Evolutionary conservation across 2,329 filamentous ascomycete species (phyloP).

Genomic region (Fusarium sarcochroum): DNA sequence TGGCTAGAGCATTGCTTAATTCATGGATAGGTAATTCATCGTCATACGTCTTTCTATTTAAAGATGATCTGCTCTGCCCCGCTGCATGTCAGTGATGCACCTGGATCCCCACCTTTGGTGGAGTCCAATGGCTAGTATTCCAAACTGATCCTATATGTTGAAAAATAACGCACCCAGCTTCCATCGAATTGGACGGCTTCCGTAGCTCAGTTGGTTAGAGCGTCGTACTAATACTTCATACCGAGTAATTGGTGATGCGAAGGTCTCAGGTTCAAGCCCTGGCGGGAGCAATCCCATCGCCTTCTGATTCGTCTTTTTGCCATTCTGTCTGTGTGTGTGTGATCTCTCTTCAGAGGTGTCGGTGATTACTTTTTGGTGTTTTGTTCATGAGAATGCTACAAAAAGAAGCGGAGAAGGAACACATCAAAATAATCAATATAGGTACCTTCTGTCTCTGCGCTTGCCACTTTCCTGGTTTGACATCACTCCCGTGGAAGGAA

Average conservation of each 20-base stretch:
- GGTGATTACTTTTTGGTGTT: not conserved
- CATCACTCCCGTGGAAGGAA: too few species aligned
- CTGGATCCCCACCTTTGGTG: not conserved
- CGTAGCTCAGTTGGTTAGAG: slow-evolving; percentile 52
- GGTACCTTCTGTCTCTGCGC: not conserved
- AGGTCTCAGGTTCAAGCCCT: slow-evolving; percentile 53
- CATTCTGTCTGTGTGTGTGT: too few species aligned
- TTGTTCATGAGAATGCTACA: not conserved
- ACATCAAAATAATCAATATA: not conserved
- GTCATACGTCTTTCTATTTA: slow-evolving; percentile 3
- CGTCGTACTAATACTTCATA: slow-evolving; percentile 50
- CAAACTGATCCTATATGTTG: fast-evolving
- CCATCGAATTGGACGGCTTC: slow-evolving; percentile 46
- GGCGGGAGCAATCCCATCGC: slow-evolving; percentile 49
- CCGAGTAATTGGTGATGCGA: slow-evolving; percentile 47
- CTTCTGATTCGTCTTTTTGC: slow-evolving; percentile 35
- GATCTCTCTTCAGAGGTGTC: too few species aligned
- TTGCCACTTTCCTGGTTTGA: not conserved
- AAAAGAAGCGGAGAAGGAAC: not conserved
- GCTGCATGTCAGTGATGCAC: not conserved
- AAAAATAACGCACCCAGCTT: fast-evolving
- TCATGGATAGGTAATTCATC: slow-evolving; percentile 13
- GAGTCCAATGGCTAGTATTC: not conserved
- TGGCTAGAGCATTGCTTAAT: slow-evolving; percentile 2
- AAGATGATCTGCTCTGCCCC: not conserved